A percentile compares a stretch with the other conserved stretches of the same genome.
Evolutionary conservation across 805 yeast species (phyloP).

Genomic region (Danielia reshetovae): DNA sequence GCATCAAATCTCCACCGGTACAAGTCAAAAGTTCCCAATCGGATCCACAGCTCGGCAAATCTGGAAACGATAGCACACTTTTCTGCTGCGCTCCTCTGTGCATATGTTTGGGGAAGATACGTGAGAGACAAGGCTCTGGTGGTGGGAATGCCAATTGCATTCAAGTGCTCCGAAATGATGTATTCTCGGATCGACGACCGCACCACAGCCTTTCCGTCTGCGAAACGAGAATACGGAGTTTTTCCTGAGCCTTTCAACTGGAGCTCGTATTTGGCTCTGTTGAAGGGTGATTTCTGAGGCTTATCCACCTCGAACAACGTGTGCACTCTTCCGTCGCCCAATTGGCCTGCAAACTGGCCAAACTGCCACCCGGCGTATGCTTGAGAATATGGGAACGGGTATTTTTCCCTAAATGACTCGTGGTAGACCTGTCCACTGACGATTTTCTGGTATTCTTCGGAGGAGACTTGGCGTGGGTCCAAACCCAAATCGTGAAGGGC

Average conservation of each 20-base stretch:
- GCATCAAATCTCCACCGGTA: slow-evolving; percentile 72
- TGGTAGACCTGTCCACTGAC: slow-evolving; percentile 55
- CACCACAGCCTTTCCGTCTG: slow-evolving; percentile 93
- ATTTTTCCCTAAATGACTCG: slow-evolving; percentile 15
- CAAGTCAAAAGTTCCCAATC: slow-evolving; percentile 85
- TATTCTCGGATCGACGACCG: slow-evolving; percentile 88
- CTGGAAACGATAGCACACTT: slow-evolving; percentile 82
- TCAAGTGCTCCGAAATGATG: slow-evolving; percentile 73
- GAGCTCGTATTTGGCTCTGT: slow-evolving; percentile 50
- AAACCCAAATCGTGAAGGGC: slow-evolving; percentile 66
- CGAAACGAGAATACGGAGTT: slow-evolving; percentile 91
- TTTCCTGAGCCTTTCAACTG: slow-evolving; percentile 91
- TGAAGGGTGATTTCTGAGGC: slow-evolving; percentile 13
- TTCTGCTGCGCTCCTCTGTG: slow-evolving; percentile 69
- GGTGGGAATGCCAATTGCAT: slow-evolving; percentile 80
- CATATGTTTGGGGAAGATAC: slow-evolving; percentile 67
- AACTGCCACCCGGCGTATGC: slow-evolving; percentile 96
- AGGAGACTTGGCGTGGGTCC: slow-evolving; percentile 12
- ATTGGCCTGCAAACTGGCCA: slow-evolving; percentile 94
- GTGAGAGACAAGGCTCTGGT: slow-evolving; percentile 79
- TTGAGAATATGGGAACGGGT: slow-evolving; percentile 77
- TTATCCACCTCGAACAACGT: slow-evolving; percentile 71
- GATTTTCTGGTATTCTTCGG: slow-evolving; percentile 46
- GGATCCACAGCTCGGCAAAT: slow-evolving; percentile 80
- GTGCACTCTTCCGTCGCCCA: slow-evolving; percentile 92